Base-by-base conservation (phyloP, 495 filamentous ascomycete species). In the Podospora sp. region DNA sequence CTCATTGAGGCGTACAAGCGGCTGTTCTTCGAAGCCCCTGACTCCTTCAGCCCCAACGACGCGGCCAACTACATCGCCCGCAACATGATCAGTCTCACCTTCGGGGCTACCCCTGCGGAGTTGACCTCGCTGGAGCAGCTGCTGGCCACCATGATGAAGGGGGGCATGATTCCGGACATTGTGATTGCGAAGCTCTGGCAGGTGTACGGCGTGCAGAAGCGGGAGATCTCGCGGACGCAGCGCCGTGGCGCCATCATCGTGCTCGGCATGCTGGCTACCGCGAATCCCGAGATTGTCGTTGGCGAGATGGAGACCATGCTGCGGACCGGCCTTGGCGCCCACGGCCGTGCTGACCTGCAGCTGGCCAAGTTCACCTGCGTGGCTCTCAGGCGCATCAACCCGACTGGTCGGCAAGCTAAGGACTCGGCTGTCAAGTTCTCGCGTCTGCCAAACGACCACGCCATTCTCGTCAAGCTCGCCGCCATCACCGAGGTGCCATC, bases 41-140 rank as follows among this genome's bases (percentile, higher is more conserved):
- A 92, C 59, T 86, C 86, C 35, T 97, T 97, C 78, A 91, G 81
- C 24, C 84, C 87, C 8, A 98, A 97, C 72, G 95, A 98, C 75
- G 87, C 93, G 11, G 95, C 95, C 25, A 98, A 95, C 77, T 98
- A 94, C 72, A 91, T 99, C 72, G 94, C 94, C 40, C 87, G 94
- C 58, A 98, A 97, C 80, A 98, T 99, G 96, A 97, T 98, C 77
- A 96, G 92, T 80, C 81, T 99, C 68, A 99, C 95, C 0, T 97
- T 97, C 76, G 94, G 93, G 18, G 92, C 93, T 5, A 96, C 93
- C 0, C 91, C 93, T 3, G 95, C 95, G 0, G 95, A 99, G 73
- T 82, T 98, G 35, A 99, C 95, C 2, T 97, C 92, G 46, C 83
- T 99, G 21, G 95, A 98, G 75, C 95, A 98, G 79, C 83, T 99